Conservation (phyloP, 352 stramenopile species). For the Phytophthora vignae region DNA sequence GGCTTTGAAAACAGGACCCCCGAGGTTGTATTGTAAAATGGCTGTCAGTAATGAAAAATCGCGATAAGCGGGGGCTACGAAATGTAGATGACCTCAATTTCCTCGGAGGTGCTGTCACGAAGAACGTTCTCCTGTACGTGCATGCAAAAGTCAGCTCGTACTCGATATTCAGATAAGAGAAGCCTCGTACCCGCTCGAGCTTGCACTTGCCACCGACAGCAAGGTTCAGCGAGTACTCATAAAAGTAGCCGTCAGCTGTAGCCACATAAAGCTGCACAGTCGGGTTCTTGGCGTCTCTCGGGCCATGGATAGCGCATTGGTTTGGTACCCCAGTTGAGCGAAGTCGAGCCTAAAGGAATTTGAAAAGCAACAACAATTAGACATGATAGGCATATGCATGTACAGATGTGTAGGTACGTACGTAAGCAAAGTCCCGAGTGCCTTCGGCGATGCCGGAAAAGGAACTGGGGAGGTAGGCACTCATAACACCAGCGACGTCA, state of each 20-base stretch:
- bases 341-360: constrained; percentile 62
- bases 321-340: constrained; percentile 76
- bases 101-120: constrained; percentile 82
- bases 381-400: neutral
- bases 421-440: constrained; percentile 89
- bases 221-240: constrained; percentile 88
- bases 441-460: constrained; percentile 86
- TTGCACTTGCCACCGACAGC: constrained; percentile 80
- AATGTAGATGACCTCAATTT: constrained; percentile 88
- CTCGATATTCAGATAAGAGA: neutral
- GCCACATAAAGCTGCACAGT: constrained; percentile 82
- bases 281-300: constrained; percentile 56
- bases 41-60: neutral
- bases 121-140: constrained; percentile 81
- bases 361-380: neutral
- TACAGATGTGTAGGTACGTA: constrained; percentile 37
- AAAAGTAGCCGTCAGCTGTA: constrained; percentile 86
- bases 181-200: constrained; percentile 58
- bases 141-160: too few species aligned
- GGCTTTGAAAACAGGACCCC: too few species aligned
- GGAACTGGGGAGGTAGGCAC: constrained; percentile 77
- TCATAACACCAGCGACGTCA: constrained; percentile 73
- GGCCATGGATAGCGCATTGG: constrained; percentile 82
- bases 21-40: neutral
- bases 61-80: constrained; percentile 43